These are phyloP conservation scores for Phytophthora meadii DNA, from an alignment of 352 stramenopile genomes.

Conservation along the genomic window DNA sequence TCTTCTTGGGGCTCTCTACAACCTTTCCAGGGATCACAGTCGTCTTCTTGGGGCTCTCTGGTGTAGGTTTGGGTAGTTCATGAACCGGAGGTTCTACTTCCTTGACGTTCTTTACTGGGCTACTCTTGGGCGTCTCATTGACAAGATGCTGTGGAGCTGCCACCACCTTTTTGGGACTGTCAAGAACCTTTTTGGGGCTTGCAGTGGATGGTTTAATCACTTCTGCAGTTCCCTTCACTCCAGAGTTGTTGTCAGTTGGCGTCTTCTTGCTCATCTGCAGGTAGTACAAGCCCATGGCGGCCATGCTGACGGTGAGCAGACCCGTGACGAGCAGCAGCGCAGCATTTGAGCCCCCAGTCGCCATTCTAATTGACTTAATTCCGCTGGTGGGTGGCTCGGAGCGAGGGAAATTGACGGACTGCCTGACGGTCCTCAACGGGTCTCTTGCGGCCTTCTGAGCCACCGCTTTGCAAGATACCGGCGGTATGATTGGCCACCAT, in stretches of 20 bases:
- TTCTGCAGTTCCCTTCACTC: slow-evolving; percentile 35
- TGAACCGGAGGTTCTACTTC: slow-evolving; percentile 25
- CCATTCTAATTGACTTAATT: slow-evolving; percentile 40
- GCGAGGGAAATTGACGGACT: slow-evolving; percentile 26
- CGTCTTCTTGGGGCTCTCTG: slow-evolving; percentile 11
- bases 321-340: slow-evolving; percentile 68
- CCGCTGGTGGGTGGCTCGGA: slow-evolving; percentile 14
- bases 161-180: slow-evolving; percentile 11
- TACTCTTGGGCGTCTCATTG: slow-evolving; percentile 12
- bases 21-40: background rate
- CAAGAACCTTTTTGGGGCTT: slow-evolving; percentile 6
- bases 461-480: slow-evolving; percentile 27
- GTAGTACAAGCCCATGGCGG: slow-evolving; percentile 66
- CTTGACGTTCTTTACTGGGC: slow-evolving; percentile 27
- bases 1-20: slow-evolving; percentile 34
- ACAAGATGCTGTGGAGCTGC: slow-evolving; percentile 4
- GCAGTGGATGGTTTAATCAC: slow-evolving; percentile 1
- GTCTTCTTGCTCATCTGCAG: slow-evolving; percentile 47
- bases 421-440: slow-evolving; percentile 3
- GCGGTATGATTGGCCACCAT: slow-evolving; percentile 10
- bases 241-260: slow-evolving; percentile 10
- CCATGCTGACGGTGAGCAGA: slow-evolving; percentile 65
- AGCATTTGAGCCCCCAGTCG: slow-evolving; percentile 36
- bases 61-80: slow-evolving; percentile 20
- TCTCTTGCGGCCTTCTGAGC: slow-evolving; percentile 14